Percentiles rank a stretch among this genome's conserved stretches.
These are phyloP conservation scores for Mycena rosella DNA, from an alignment of 768 basidiomycete species.

Conservation along the genomic window DNA sequence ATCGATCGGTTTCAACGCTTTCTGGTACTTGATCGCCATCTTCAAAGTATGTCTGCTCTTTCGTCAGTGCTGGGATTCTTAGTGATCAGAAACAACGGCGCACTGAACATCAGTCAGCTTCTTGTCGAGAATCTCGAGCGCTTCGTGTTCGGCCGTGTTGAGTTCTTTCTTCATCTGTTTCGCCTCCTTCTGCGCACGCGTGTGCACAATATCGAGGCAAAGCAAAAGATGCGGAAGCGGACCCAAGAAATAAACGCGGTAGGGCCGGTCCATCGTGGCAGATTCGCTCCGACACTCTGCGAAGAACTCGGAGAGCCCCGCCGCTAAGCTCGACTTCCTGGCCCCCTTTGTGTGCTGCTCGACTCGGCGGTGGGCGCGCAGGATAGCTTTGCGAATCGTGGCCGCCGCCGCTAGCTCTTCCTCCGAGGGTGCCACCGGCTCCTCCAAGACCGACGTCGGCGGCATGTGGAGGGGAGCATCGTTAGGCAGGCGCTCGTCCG, in stretches of 20 bases:
- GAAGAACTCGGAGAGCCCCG: conserved; percentile 40
- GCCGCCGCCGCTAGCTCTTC: conserved; percentile 43
- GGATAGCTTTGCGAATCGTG: conserved; percentile 38
- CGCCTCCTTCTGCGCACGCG: conserved; percentile 45
- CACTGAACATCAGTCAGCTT: conserved; percentile 42
- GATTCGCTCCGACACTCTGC: conserved; percentile 36
- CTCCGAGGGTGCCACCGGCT: conserved; percentile 38
- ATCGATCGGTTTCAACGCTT: conserved; percentile 43
- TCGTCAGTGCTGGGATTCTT: neutral
- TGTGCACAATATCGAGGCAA: conserved; percentile 52
- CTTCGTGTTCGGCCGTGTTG: conserved; percentile 44
- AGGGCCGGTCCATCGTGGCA: conserved; percentile 38
- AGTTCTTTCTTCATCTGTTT: conserved; percentile 45
- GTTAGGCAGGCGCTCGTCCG: conserved; percentile 17
- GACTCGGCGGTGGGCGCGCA: conserved; percentile 16
- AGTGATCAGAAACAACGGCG: conserved; percentile 42
- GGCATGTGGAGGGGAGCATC: conserved; percentile 20
- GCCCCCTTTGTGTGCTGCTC: conserved; percentile 24
- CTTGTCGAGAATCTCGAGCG: conserved; percentile 48
- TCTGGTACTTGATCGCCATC: conserved; percentile 37
- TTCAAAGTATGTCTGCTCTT: conserved; percentile 44
- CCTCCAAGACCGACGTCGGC: conserved; percentile 30
- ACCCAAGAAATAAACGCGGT: conserved; percentile 53
- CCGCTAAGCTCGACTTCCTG: conserved; percentile 25
- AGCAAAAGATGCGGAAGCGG: conserved; percentile 57